Conservation (phyloP, 306 rosid species). For the Lagenaria siceraria region DNA sequence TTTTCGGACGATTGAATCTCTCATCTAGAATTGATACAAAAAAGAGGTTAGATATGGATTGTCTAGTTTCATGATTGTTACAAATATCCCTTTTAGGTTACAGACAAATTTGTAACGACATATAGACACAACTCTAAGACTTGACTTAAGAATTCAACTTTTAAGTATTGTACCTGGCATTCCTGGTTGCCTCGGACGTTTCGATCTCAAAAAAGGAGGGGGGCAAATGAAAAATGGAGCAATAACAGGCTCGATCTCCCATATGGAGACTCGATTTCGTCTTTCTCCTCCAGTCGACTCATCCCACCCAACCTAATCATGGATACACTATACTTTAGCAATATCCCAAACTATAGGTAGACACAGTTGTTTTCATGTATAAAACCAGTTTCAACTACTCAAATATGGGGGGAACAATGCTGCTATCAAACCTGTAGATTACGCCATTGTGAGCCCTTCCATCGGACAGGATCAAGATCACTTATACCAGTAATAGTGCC, state of each 20-base stretch:
- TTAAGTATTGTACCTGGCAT: constrained; percentile 52
- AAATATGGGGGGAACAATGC: neutral
- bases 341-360: neutral
- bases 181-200: constrained; percentile 82
- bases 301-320: constrained; percentile 91
- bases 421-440: constrained; percentile 64
- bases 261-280: constrained; percentile 72
- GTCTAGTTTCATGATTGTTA: neutral
- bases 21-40: neutral
- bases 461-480: constrained; percentile 85
- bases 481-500: constrained; percentile 89
- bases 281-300: constrained; percentile 94
- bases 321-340: neutral
- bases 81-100: neutral
- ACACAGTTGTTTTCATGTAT: neutral
- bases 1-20: neutral
- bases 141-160: neutral
- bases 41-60: neutral
- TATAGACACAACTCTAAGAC: neutral
- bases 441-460: constrained; percentile 98
- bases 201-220: constrained; percentile 79
- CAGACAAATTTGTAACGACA: neutral
- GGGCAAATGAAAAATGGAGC: constrained; percentile 97
- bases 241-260: constrained; percentile 98
- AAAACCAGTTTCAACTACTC: neutral